Base-by-base conservation (phyloP, 371 early-diverging fungal species). In the Apophysomyces variabilis region DNA sequence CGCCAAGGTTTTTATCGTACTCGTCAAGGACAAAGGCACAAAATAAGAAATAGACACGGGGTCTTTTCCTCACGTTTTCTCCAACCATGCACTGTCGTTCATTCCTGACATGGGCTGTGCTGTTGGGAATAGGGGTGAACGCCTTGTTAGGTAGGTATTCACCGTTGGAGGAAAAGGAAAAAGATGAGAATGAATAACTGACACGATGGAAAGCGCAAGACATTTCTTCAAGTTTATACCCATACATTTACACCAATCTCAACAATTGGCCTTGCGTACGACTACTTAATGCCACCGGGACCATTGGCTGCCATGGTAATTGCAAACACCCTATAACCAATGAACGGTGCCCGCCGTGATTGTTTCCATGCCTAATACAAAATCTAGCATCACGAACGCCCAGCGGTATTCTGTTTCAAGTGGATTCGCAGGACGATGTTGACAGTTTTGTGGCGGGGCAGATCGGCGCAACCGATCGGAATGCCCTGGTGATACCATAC, bases 401-500 rank as follows among this genome's bases (percentile, higher is more conserved):
- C 7, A 76, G 78, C 21, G 93, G 93, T 9, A 78, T 91, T 5
- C 69, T 93, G 21, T 90, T 87, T 65, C 76, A 72, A 61, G 67
- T 87, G 2, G 65, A 78, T 8, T 80, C 78, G 8, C 78, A 78
- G 36, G 70, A 69, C 13, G 90, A 88, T 13, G 66, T 93, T 13
- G 67, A 79, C 6, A 57, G 68, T 6, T 89, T 92, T 71, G 35
- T 66, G 1, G 18, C 58, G 21, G 64, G 58, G 14, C 39, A 37
- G 35, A 57, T 62, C 0, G 72, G 70, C 1, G 58, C 78, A 1
- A 60, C 66, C 12, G 78, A 77, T 5, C 72, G 79, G 36, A 89
- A 85, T 73, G 83, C 89, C 8, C 66, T 88, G 36, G 75, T 93
- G 0, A 68, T 93, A 44, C 87, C 91, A 1, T 88, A 86, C 66